Base-by-base conservation (phyloP, 805 yeast species). In the Wickerhamomyces ciferrii region DNA sequence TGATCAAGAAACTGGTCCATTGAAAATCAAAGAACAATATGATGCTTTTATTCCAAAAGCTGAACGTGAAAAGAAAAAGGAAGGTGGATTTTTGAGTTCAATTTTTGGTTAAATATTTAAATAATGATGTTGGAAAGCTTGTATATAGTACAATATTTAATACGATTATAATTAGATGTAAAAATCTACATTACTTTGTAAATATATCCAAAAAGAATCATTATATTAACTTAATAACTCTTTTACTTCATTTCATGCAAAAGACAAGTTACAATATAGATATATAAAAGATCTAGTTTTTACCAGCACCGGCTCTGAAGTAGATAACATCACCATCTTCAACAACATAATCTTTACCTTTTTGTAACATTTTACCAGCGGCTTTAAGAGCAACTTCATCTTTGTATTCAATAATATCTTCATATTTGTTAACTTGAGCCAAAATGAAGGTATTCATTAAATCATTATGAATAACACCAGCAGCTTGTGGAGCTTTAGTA, bases 401-500 rank as follows among this genome's bases (percentile, higher is more conserved):
- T 44, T 84, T 83, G 48, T 70, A 70, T 68, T 86, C 92, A 43
- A 82, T 67, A 51, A 91, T 70, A 62, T 90, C 97, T 21, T 75
- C 78, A 71, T 80, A 94, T 61, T 89, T 91, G 62, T 89, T 89
- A 54, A 94, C 86, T 67, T 89, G 90, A 40, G 98, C 99, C 59
- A 89, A 81, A 60, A 94, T 90, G 66, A 94, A 94, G 20, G 98
- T 92, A 67, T 84, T 87, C 78, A 88, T 91, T 66, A 92, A 79
- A 71, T 92, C 99, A 36, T 91, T 87, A 69, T 94, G 99, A 60
- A 92, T 92, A 40, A 94, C 96, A 66, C 97, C 98, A 20, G 99
- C 99, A 40, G 99, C 98, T 62, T 87, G 90, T n/a, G 99, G 99
- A 45, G 97, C 97, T 58, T 87, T 84, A 41, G 92, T 86, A 58